phyloP scores from a whole-genome alignment of 2,329 filamentous ascomycete species.

The Talaromyces amestolkiae region DNA sequence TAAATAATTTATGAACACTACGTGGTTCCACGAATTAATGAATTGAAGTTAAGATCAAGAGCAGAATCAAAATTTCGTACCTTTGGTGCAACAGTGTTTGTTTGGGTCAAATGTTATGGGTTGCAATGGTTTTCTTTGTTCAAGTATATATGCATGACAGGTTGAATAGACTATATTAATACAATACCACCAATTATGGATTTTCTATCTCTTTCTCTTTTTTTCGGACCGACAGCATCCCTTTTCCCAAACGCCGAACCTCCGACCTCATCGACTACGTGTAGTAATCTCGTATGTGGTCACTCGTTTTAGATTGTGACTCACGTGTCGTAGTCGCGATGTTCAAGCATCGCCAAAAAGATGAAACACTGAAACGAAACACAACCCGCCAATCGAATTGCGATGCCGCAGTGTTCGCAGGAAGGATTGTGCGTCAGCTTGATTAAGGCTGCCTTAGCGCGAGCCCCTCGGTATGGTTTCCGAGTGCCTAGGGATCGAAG shows the following conservation, averaged over 20 bases:
- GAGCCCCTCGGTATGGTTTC: constrained; percentile 14
- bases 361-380: constrained; percentile 15
- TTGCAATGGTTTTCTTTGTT: constrained; percentile 3
- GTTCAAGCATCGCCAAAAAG: not conserved
- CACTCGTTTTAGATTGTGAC: constrained; percentile 5
- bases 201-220: not conserved
- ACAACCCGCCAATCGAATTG: not conserved
- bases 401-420: not conserved
- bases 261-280: not conserved
- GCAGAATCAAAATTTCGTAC: constrained; percentile 2
- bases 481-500: not conserved
- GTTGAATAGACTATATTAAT: constrained; percentile 11
- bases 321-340: constrained; percentile 9
- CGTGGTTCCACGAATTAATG: constrained; percentile 13
- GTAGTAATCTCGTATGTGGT: not conserved
- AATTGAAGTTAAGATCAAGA: constrained; percentile 10
- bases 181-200: not conserved
- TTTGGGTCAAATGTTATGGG: not conserved
- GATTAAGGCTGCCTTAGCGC: constrained; percentile 10
- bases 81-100: not conserved
- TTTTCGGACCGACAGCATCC: not conserved
- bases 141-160: constrained; percentile 9
- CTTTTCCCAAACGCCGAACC: not conserved
- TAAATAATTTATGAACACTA: constrained; percentile 39
- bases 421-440: constrained; percentile 10